Evolutionary conservation across 495 filamentous ascomycete species (phyloP).

Genomic region (Neurospora hispaniola): DNA sequence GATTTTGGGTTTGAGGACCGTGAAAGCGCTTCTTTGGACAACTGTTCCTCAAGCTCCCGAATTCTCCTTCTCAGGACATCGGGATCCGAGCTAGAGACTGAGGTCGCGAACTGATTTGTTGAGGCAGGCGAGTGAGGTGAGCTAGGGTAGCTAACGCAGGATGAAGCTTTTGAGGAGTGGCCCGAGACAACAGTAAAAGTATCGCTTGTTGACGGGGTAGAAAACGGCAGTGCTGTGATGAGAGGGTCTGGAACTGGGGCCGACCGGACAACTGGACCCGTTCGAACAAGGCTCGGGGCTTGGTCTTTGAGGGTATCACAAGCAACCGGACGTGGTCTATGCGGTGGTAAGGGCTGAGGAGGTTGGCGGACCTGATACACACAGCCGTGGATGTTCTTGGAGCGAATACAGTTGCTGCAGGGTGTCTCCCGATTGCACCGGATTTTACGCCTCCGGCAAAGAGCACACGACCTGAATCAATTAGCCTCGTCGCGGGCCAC

Average conservation of each 20-base stretch:
- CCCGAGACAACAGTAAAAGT: background rate
- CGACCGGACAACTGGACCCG: slow-evolving; percentile 2
- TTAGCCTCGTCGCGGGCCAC: background rate
- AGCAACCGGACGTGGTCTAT: slow-evolving; percentile 5
- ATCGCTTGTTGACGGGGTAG: background rate
- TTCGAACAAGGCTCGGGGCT: background rate
- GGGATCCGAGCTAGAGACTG: slow-evolving; percentile 20
- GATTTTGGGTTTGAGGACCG: slow-evolving; percentile 2
- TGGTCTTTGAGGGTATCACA: background rate
- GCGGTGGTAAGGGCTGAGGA: background rate
- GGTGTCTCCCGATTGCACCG: slow-evolving; percentile 26
- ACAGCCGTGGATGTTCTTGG: slow-evolving; percentile 29
- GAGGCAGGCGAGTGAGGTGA: slow-evolving; percentile 22
- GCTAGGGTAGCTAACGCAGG: slow-evolving; percentile 10
- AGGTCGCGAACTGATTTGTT: background rate
- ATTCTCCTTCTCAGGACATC: slow-evolving; percentile 30
- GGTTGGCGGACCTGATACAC: slow-evolving; percentile 21
- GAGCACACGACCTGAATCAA: slow-evolving; percentile 17
- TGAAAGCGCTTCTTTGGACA: slow-evolving; percentile 21
- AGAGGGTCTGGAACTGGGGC: background rate
- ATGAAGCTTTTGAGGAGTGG: background rate
- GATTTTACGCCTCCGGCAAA: slow-evolving; percentile 26
- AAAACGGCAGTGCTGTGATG: background rate
- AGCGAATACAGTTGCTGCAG: slow-evolving; percentile 38
- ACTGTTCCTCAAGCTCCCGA: slow-evolving; percentile 35